Conservation (phyloP, 2,329 filamentous ascomycete species). For the Camillea tinctor region DNA sequence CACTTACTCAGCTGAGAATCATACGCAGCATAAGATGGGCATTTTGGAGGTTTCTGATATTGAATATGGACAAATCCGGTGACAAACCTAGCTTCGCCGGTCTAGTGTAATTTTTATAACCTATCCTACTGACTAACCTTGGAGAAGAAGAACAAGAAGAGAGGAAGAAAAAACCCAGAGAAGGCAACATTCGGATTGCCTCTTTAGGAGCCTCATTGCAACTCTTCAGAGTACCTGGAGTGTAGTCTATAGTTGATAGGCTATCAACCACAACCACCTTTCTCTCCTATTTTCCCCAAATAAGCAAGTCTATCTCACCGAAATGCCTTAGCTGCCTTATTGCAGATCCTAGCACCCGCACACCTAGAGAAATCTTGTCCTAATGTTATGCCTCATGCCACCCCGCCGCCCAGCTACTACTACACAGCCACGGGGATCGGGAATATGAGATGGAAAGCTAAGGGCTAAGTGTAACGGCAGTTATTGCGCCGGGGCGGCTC, state of each 20-base stretch:
- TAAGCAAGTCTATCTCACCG: neutral
- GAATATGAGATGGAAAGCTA: neutral
- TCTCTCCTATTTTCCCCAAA: too few relatives aligned
- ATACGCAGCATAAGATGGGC: neutral
- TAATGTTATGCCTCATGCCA: neutral
- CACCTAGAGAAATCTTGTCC: too few relatives aligned
- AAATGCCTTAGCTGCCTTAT: neutral
- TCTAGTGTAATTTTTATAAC: too few relatives aligned
- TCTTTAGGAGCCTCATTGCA: too few relatives aligned
- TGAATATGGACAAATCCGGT: neutral
- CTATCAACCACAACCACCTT: too few relatives aligned
- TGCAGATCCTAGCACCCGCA: neutral
- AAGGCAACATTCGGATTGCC: too few relatives aligned
- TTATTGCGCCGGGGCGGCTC: neutral
- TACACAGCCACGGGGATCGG: neutral
- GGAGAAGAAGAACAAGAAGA: too few relatives aligned
- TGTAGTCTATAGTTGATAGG: too few relatives aligned
- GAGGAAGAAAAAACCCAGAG: too few relatives aligned
- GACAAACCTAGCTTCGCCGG: neutral
- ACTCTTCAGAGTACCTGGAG: too few relatives aligned
- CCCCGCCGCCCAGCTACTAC: too few relatives aligned
- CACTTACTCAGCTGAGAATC: constrained; percentile 6
- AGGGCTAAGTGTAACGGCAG: neutral
- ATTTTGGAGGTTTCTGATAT: neutral
- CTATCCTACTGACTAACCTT: too few relatives aligned